Base-by-base conservation (phyloP, 2,329 filamentous ascomycete genomes). In the Thelonectria discophora region DNA sequence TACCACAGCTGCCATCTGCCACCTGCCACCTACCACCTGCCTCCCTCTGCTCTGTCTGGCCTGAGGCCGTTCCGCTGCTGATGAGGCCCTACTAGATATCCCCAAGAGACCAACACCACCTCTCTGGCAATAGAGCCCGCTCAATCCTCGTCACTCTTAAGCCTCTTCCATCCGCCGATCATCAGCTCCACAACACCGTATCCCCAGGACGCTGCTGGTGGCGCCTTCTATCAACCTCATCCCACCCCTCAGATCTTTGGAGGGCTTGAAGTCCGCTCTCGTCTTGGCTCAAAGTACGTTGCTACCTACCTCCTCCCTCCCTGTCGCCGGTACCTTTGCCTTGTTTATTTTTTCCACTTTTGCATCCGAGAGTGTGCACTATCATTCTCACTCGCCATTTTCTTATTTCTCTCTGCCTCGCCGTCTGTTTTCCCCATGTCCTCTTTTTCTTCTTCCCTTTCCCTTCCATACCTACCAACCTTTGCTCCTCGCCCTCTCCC, bases 271-370 rank as follows among this genome's bases (percentile, higher is more conserved):
- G 77, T 82, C 70, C 82, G 84, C 74, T 77, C 83, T 71, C 82
- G 84, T 71, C 76, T 86, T 71, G 80, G 78, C 72, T 82, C 83
- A 69, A 84, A 79, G 85, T 87, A 83, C 68, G 84, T 84, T 24
- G 15, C 47, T 15, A 37, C 57, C 43, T 56, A 34, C 51, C 45
- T 57, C 40, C 32, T 32, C 56, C 20, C 24, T 46, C 49, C 50
- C 50, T 21, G 20, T 20, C 55, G 9, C 4, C 24, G 3, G n/a
- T 34, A 30, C 32, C 27, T 34, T 21, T 6, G 17, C 18, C 17
- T n/a, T 42, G 17, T 42, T 9, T 42, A 8, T 18, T 17, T 42
- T 24, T 40, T 40, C n/a, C 27, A 40, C 17, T 40, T 40, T 40
- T 40, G 27, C 5, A 30, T 30, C 27, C 27, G 5, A 7, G n/a